A percentile compares a stretch with the other conserved stretches of the same genome.
These are phyloP conservation scores for Gracilaria caudata DNA, from an alignment of 23 red algal species.

Conservation along the genomic window DNA sequence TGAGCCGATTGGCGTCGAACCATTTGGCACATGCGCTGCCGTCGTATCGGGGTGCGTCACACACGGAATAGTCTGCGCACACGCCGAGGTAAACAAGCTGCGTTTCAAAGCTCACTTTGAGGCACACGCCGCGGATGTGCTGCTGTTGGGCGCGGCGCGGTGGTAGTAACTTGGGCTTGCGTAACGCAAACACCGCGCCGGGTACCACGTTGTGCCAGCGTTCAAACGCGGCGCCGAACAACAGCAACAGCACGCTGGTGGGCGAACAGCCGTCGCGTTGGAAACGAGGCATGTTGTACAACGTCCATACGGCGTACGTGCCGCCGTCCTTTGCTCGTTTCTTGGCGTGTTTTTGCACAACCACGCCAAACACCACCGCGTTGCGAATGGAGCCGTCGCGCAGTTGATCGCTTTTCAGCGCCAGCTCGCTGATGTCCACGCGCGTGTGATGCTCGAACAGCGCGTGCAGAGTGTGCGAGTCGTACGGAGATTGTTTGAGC, in stretches of 20 bases:
- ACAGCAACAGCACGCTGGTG: conserved; percentile 21
- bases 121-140: background rate
- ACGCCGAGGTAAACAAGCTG: conserved; percentile 37
- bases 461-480: background rate
- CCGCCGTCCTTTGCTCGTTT: conserved; percentile 20
- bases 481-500: background rate
- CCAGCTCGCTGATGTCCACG: conserved; percentile 42
- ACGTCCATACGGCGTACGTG: conserved; percentile 46
- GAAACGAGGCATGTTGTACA: conserved; percentile 51
- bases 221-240: conserved; percentile 50
- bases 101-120: conserved; percentile 13
- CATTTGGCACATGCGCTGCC: conserved; percentile 14
- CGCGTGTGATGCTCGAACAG: conserved; percentile 30
- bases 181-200: conserved; percentile 39
- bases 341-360: conserved; percentile 48
- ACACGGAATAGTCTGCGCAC: conserved; percentile 22
- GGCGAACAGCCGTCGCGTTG: background rate
- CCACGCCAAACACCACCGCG: conserved; percentile 24
- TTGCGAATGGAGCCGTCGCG: conserved; percentile 1
- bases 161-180: conserved; percentile 36
- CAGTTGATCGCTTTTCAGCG: conserved; percentile 2
- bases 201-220: conserved; percentile 25
- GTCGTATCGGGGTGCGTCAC: conserved; percentile 5
- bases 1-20: conserved; percentile 46
- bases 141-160: background rate